These are phyloP conservation scores for Neurospora sublineolata DNA, from an alignment of 495 filamentous ascomycete genomes.

Conservation along the genomic window DNA sequence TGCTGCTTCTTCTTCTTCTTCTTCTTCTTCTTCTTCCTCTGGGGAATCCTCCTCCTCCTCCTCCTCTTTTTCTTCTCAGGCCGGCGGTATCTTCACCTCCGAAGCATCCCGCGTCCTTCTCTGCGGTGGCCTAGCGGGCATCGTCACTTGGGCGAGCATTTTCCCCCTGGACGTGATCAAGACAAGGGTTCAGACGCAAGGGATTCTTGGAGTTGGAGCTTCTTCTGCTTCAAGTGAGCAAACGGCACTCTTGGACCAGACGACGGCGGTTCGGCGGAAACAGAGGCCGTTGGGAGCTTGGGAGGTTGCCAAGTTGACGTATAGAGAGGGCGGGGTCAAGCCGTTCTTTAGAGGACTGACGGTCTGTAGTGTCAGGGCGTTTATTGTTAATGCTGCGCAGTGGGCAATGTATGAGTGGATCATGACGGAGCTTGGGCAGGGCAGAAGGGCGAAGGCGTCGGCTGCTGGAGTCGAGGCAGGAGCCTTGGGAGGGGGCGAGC, in stretches of 20 bases:
- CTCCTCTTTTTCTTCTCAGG: not conserved
- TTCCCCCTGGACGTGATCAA: conserved; percentile 87
- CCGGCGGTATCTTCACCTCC: conserved; percentile 16
- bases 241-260: conserved; percentile 18
- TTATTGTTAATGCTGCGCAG: conserved; percentile 72
- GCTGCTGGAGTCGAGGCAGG: not conserved
- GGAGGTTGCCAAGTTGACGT: conserved; percentile 50
- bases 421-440: conserved; percentile 43
- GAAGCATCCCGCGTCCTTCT: conserved; percentile 56
- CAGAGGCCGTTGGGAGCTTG: conserved; percentile 40
- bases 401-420: conserved; percentile 84
- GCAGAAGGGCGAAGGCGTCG: not conserved
- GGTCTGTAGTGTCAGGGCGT: conserved; percentile 70
- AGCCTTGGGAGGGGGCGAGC: not conserved
- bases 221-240: conserved; percentile 7
- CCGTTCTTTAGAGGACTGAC: conserved; percentile 70
- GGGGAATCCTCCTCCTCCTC: not conserved
- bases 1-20: not conserved
- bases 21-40: not conserved
- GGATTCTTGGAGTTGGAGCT: not conserved
- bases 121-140: conserved; percentile 74
- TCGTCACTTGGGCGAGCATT: conserved; percentile 74
- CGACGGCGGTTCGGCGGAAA: not conserved
- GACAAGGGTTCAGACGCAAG: conserved; percentile 68
- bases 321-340: conserved; percentile 48